These are phyloP conservation scores for Cenchrus purpureus DNA, from an alignment of 176 grass and related monocot genomes.

Conservation along the genomic window DNA sequence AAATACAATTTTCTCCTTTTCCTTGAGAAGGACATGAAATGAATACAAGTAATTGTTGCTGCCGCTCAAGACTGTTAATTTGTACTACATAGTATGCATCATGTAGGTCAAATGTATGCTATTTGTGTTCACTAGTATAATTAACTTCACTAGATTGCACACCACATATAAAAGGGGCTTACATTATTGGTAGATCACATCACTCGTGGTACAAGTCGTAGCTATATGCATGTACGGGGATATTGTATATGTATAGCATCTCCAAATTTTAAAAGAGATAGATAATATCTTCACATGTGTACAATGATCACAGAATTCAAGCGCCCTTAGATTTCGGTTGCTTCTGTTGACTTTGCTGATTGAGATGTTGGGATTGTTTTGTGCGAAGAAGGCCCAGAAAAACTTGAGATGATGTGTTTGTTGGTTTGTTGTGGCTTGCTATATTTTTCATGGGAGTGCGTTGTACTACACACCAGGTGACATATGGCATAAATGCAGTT, in stretches of 20 bases:
- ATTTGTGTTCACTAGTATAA: background rate
- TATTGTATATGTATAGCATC: background rate
- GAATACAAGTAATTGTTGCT: slow-evolving; percentile 16
- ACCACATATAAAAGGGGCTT: background rate
- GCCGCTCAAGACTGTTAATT: slow-evolving; percentile 20
- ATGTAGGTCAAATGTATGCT: slow-evolving; percentile 18
- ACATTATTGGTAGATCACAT: slow-evolving; percentile 22
- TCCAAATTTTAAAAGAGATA: background rate
- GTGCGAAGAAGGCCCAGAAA: slow-evolving; percentile 9
- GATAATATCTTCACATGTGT: slow-evolving; percentile 26
- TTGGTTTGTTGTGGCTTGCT: slow-evolving; percentile 35
- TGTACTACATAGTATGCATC: background rate
- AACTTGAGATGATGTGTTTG: slow-evolving; percentile 21
- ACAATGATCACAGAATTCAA: slow-evolving; percentile 47
- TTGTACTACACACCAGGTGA: slow-evolving; percentile 24
- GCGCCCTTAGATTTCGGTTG: slow-evolving; percentile 38
- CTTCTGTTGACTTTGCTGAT: slow-evolving; percentile 54
- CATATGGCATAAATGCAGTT: slow-evolving; percentile 34
- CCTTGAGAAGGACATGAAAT: slow-evolving; percentile 33
- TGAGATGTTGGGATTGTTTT: slow-evolving; percentile 45
- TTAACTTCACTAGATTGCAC: slow-evolving; percentile 4
- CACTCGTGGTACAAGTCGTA: background rate
- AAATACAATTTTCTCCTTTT: slow-evolving; percentile 50
- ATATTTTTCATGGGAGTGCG: slow-evolving; percentile 27
- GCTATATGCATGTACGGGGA: background rate